Base-by-base conservation (phyloP, 257 asterid genomes). In the Echium plantagineum region DNA sequence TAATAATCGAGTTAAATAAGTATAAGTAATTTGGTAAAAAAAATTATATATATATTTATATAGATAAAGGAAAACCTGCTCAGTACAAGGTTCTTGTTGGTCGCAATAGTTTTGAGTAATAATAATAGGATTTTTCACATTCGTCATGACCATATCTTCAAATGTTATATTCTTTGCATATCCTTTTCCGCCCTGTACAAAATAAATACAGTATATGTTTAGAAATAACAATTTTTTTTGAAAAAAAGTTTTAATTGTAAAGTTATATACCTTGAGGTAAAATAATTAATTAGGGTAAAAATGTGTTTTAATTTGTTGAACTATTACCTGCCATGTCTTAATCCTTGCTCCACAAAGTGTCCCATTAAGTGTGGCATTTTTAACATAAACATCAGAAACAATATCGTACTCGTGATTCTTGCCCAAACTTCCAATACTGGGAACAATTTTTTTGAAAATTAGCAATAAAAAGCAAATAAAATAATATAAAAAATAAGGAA, bases 371-470 rank as follows among this genome's bases (percentile, higher is more conserved):
- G 35, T 77, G 22, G 72, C 95, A 57, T 84, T 72, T 62, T 72
- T 80, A 49, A 91, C 96, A 21, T 31, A 52, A 60, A 91, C 67
- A 66, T 81, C 75, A 54, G 95, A 83, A 35, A 91, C 98, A 54
- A 32, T 52, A 63, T 81, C 86, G 63, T 69, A 79, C 17, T 73
- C 53, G 16, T 78, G 68, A 66, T 84, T 77, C 75, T 83, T 85
- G 8, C 98, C 98, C 47, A 93, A 71, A 72, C 98, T 93, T 64
- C 98, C 98, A 72, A 93, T 89, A 85, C 98, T 93, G 81, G 55
- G 62, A 55, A n/a, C n/a, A n/a, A n/a, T n/a, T n/a, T n/a, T n/a
- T n/a, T n/a, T n/a, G n/a, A n/a, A n/a, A n/a, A n/a, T n/a, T n/a
- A n/a, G n/a, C n/a, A n/a, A n/a, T n/a, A n/a, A n/a, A n/a, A n/a